These are phyloP conservation scores for Acacia crassicarpa DNA, from an alignment of 306 rosid species.

Conservation along the genomic window DNA sequence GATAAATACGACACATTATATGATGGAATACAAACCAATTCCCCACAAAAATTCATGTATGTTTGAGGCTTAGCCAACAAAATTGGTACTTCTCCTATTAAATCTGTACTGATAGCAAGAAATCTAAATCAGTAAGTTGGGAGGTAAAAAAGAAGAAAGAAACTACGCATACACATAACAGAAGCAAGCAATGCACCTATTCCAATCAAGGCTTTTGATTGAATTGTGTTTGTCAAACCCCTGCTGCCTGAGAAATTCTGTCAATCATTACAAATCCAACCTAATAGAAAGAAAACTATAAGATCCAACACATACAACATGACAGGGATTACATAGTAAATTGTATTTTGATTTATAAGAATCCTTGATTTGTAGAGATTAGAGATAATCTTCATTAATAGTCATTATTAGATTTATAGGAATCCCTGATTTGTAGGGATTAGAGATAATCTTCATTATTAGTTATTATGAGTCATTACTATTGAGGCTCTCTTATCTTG, in stretches of 20 bases:
- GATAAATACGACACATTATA: neutral
- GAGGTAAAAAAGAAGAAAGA: neutral
- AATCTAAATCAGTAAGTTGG: slow-evolving; percentile 22
- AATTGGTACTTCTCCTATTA: slow-evolving; percentile 87
- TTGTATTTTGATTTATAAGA: too few relatives aligned
- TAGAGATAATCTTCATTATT: too few relatives aligned
- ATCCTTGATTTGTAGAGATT: too few relatives aligned
- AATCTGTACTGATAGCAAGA: slow-evolving; percentile 59
- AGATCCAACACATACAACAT: slow-evolving; percentile 11
- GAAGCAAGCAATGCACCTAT: slow-evolving; percentile 51
- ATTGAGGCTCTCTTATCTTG: too few relatives aligned
- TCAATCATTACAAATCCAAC: slow-evolving; percentile 92
- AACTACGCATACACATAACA: neutral
- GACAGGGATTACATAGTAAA: too few relatives aligned
- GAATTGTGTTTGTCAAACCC: slow-evolving; percentile 83
- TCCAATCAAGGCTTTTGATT: slow-evolving; percentile 90
- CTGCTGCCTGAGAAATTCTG: slow-evolving; percentile 57
- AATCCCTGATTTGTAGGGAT: too few relatives aligned
- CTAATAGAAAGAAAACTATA: slow-evolving; percentile 40
- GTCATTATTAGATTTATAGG: too few relatives aligned
- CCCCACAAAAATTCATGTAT: slow-evolving; percentile 90
- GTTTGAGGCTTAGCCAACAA: slow-evolving; percentile 93
- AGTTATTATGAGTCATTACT: too few relatives aligned
- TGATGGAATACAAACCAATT: slow-evolving; percentile 65
- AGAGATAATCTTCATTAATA: too few relatives aligned